Evolutionary conservation across 2,329 filamentous ascomycete species (phyloP).

Genomic region (Dothistroma septosporum): DNA sequence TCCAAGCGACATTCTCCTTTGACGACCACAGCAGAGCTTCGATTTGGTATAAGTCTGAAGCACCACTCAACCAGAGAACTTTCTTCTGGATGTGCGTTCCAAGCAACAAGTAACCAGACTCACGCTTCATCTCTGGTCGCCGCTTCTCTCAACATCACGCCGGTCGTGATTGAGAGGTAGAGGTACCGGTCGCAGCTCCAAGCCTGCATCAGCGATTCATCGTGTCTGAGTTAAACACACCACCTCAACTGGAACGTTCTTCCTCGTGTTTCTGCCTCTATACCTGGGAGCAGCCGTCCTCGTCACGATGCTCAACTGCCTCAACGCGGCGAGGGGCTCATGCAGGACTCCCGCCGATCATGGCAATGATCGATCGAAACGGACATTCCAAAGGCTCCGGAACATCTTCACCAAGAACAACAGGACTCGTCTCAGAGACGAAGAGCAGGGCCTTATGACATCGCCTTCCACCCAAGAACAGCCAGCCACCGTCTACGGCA

Average conservation of each 20-base stretch:
- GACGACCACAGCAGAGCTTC: background rate
- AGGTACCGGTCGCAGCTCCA: background rate
- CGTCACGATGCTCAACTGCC: background rate
- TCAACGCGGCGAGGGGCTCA: background rate
- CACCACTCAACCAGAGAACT: background rate
- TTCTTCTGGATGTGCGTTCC: background rate
- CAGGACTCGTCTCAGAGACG: background rate
- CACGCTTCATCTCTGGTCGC: background rate
- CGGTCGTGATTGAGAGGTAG: background rate
- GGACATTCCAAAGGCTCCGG: background rate
- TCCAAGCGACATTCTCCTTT: background rate
- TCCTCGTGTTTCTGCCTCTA: background rate
- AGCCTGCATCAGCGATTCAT: background rate
- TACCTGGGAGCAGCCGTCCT: background rate
- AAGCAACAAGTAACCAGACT: background rate
- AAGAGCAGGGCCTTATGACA: background rate
- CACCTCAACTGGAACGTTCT: background rate
- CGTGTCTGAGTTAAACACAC: background rate
- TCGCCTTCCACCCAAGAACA: background rate
- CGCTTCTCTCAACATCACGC: background rate
- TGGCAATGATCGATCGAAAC: background rate
- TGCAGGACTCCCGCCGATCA: background rate
- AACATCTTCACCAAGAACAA: background rate
- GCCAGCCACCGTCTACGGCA: background rate
- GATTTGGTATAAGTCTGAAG: background rate